Conservation (phyloP, 495 filamentous ascomycete species). For the Elasticomyces elasticus region DNA sequence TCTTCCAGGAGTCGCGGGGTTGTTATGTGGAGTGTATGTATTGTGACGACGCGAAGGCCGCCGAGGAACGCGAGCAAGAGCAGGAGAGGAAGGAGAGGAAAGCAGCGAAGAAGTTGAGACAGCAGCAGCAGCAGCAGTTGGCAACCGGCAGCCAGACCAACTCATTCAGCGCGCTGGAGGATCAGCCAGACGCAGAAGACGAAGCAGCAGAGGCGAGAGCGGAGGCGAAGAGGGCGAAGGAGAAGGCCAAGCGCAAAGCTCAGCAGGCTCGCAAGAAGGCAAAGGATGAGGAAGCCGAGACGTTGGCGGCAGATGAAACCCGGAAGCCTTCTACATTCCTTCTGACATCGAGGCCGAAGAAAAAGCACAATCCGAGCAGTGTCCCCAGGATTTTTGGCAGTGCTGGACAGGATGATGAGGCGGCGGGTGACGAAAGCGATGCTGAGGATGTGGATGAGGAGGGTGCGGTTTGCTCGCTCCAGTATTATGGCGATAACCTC, state of each 20-base stretch:
- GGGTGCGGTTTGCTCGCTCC: too few relatives aligned
- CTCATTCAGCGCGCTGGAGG: not conserved
- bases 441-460: too few relatives aligned
- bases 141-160: not conserved
- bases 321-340: too few relatives aligned
- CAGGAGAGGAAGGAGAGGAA: not conserved
- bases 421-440: too few relatives aligned
- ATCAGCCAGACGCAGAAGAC: not conserved
- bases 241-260: constrained; percentile 1
- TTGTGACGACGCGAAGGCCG: not conserved
- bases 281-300: not conserved
- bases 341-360: too few relatives aligned
- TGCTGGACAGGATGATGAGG: too few relatives aligned
- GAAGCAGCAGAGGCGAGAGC: not conserved
- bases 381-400: too few relatives aligned
- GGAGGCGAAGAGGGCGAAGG: constrained; percentile 10
- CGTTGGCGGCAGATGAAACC: too few relatives aligned
- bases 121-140: not conserved
- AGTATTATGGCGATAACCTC: too few relatives aligned
- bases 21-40: not conserved
- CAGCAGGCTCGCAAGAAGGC: not conserved
- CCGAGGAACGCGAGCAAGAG: not conserved
- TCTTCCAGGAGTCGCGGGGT: not conserved
- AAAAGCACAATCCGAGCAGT: too few relatives aligned
- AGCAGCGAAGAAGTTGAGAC: not conserved